A percentile compares a stretch with the other conserved stretches of the same genome.
Evolutionary conservation across 495 filamentous ascomycete species (phyloP).

Genomic region (Penicillium pulvis): DNA sequence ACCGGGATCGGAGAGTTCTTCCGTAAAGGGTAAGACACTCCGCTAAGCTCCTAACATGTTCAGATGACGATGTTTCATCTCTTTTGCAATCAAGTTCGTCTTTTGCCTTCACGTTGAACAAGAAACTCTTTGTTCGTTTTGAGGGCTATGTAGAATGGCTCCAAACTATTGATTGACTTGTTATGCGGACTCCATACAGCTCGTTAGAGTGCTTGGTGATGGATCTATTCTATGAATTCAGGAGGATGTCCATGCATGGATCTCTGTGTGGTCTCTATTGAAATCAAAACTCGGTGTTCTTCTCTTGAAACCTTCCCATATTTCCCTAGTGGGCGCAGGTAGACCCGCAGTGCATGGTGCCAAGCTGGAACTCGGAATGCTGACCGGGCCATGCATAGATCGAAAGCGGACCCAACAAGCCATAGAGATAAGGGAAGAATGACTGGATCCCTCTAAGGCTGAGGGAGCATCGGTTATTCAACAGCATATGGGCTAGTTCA

Average conservation of each 20-base stretch:
- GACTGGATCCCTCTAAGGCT: background rate
- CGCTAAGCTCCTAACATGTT: background rate
- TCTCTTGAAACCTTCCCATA: background rate
- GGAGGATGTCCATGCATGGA: too few species aligned
- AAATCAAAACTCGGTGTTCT: background rate
- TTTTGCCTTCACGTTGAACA: too few species aligned
- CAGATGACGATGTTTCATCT: too few species aligned
- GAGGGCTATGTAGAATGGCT: too few species aligned
- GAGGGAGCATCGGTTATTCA: background rate
- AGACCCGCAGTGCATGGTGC: conserved; percentile 1
- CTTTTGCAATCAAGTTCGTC: too few species aligned
- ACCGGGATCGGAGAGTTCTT: background rate
- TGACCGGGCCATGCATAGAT: background rate
- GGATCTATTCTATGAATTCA: too few species aligned
- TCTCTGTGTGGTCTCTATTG: background rate
- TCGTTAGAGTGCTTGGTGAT: too few species aligned
- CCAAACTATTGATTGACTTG: too few species aligned
- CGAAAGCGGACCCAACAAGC: background rate
- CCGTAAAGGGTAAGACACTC: background rate
- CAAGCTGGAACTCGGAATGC: conserved; percentile 5
- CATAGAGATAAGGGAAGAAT: too few species aligned
- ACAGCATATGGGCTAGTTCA: too few species aligned
- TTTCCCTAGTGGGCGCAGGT: background rate
- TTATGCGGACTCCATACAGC: too few species aligned
- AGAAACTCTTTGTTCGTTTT: too few species aligned